These are phyloP conservation scores for Podaxis sp. DNA, from an alignment of 768 basidiomycete genomes.

Conservation along the genomic window DNA sequence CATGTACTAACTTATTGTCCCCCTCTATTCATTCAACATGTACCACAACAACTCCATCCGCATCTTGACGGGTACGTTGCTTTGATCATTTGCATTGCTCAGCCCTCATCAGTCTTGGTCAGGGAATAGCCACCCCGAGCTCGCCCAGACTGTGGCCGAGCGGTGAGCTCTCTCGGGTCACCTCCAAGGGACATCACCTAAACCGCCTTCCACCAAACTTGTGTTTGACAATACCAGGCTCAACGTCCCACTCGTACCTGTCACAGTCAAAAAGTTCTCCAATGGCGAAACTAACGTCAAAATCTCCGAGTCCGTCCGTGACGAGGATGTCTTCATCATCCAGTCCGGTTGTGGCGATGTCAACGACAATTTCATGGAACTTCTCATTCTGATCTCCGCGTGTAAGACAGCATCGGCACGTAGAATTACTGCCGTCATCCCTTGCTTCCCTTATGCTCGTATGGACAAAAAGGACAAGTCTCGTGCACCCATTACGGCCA, in stretches of 20 bases:
- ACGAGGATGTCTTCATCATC: conserved; percentile 98
- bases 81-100: conserved; percentile 3
- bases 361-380: conserved; percentile 97
- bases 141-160: conserved; percentile 93
- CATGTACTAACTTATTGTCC: conserved; percentile 38
- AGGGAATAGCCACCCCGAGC: conserved; percentile 98
- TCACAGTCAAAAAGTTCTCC: conserved; percentile 86
- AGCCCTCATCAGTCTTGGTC: conserved; percentile 23
- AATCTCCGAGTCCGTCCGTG: conserved; percentile 92
- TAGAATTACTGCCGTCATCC: conserved; percentile 95
- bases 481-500: conserved; percentile 95
- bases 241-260: conserved; percentile 81
- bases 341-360: conserved; percentile 89
- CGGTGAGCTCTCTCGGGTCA: conserved; percentile 76
- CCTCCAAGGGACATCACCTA: conserved; percentile 30
- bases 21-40: conserved; percentile 40
- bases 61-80: conserved; percentile 64
- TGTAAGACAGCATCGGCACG: conserved; percentile 96
- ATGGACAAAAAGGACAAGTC: conserved; percentile 99
- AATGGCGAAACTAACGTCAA: conserved; percentile 96
- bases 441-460: conserved; percentile 95
- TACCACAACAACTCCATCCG: conserved; percentile 81
- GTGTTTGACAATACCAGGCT: conserved; percentile 64
- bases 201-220: conserved; percentile 28
- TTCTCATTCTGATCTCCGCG: conserved; percentile 96